Evolutionary conservation across 306 rosid species (phyloP).

Genomic region (Myrica gale): DNA sequence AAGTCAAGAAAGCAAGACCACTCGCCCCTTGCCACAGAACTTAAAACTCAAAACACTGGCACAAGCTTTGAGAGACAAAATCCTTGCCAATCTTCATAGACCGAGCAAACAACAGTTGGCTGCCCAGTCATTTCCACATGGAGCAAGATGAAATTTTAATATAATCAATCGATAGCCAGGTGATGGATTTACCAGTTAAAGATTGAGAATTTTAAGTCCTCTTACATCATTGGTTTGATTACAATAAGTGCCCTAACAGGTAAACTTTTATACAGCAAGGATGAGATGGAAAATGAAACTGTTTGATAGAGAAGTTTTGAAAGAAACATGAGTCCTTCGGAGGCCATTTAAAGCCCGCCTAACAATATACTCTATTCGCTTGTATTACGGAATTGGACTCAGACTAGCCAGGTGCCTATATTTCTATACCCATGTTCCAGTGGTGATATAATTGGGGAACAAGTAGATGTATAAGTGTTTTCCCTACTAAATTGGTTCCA

Average conservation of each 20-base stretch:
- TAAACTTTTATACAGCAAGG: not conserved
- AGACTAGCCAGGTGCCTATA: not conserved
- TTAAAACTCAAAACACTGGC: slow-evolving; percentile 17
- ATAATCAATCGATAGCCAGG: not conserved
- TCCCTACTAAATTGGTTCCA: not conserved
- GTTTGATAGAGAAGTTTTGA: not conserved
- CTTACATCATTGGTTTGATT: not conserved
- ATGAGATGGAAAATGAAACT: slow-evolving; percentile 7
- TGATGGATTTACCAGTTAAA: not conserved
- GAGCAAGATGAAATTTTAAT: not conserved
- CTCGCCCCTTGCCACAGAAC: slow-evolving; percentile 35
- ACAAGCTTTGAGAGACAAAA: slow-evolving; percentile 26
- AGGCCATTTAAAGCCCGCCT: not conserved
- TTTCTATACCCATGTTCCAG: not conserved
- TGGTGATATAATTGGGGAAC: not conserved
- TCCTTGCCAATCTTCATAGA: slow-evolving; percentile 27
- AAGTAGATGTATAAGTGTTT: not conserved
- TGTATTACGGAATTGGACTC: not conserved
- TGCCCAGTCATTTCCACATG: not conserved
- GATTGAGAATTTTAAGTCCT: not conserved
- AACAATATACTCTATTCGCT: not conserved
- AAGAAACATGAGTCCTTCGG: not conserved
- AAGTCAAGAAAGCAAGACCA: slow-evolving; percentile 37
- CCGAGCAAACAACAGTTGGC: not conserved
- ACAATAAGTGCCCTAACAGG: no score